Evolutionary conservation across 73 alveolate species (phyloP).

Genomic region (Paraurostyla sp.): DNA sequence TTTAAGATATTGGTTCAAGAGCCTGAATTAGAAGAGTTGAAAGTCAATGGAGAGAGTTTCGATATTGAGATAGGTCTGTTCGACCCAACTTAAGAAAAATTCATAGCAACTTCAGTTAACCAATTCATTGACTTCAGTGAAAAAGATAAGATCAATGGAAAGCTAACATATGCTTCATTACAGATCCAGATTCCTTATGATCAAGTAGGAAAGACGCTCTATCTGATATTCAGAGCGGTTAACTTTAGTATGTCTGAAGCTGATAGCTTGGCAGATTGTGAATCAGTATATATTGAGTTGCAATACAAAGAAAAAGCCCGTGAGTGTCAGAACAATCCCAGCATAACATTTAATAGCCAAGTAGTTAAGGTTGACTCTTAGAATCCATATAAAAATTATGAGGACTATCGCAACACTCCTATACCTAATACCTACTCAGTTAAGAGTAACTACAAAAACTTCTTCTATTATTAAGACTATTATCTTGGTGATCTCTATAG

Average conservation of each 20-base stretch:
- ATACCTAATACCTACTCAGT: not conserved
- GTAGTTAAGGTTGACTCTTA: not conserved
- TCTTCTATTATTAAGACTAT: conserved; percentile 22
- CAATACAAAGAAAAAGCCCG: not conserved
- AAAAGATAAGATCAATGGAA: conserved; percentile 8
- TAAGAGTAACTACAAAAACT: not conserved
- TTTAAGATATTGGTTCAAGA: conserved; percentile 18
- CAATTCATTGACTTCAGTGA: not conserved
- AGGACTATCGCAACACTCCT: no score
- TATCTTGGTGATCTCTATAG: conserved; percentile 5
- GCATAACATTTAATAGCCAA: not conserved
- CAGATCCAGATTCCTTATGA: not conserved
- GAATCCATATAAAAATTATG: not conserved
- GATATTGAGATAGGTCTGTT: conserved; percentile 49
- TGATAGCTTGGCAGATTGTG: not conserved
- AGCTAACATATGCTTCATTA: not conserved
- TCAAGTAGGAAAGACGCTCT: not conserved
- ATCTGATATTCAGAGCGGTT: conserved; percentile 14
- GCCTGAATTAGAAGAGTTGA: conserved; percentile 16
- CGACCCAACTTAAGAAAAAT: not conserved
- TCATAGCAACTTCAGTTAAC: not conserved
- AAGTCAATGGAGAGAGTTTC: not conserved
- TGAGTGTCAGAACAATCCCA: not conserved
- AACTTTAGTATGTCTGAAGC: not conserved
- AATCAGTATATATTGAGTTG: not conserved